A percentile compares a stretch with the other conserved stretches of the same genome.
Evolutionary conservation across 495 filamentous ascomycete species (phyloP).

Genomic region (Hypoxylon lienhwacheense): DNA sequence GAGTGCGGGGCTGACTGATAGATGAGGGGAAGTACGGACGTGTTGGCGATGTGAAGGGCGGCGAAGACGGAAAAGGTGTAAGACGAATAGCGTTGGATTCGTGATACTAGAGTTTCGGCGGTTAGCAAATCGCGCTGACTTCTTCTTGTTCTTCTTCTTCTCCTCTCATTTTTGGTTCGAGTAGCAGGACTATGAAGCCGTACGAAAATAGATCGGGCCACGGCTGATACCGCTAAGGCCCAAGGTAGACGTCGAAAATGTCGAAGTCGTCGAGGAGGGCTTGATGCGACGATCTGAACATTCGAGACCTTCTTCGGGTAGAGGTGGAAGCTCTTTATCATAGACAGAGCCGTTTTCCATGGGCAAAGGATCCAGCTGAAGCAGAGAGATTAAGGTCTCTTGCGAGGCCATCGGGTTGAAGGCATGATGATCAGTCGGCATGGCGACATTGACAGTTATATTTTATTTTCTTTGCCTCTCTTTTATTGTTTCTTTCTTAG

Average conservation of each 20-base stretch:
- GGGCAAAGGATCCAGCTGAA: conserved; percentile 79
- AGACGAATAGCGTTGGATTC: conserved; percentile 82
- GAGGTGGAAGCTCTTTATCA: conserved; percentile 60
- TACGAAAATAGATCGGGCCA: conserved; percentile 65
- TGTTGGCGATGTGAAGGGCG: conserved; percentile 75
- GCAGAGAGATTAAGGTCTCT: conserved; percentile 64
- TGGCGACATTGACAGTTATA: neutral
- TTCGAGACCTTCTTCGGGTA: conserved; percentile 39
- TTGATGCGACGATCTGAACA: conserved; percentile 34
- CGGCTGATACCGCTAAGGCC: conserved; percentile 59
- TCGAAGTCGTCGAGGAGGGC: conserved; percentile 11
- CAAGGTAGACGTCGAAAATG: conserved; percentile 39
- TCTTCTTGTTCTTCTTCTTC: too few species aligned
- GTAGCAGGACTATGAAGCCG: conserved; percentile 24
- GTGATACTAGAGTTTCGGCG: conserved; percentile 59
- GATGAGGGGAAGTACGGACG: conserved; percentile 71
- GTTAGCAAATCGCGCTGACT: conserved; percentile 10
- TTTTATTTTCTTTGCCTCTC: neutral
- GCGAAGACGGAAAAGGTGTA: conserved; percentile 83
- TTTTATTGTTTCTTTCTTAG: neutral
- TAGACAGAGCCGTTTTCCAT: conserved; percentile 63
- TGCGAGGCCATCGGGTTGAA: conserved; percentile 46
- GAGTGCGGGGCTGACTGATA: conserved; percentile 55
- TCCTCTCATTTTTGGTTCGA: conserved; percentile 9
- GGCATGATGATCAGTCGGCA: conserved; percentile 30